Evolutionary conservation across 2,329 filamentous ascomycete species (phyloP).

Genomic region (Alternaria sp.): DNA sequence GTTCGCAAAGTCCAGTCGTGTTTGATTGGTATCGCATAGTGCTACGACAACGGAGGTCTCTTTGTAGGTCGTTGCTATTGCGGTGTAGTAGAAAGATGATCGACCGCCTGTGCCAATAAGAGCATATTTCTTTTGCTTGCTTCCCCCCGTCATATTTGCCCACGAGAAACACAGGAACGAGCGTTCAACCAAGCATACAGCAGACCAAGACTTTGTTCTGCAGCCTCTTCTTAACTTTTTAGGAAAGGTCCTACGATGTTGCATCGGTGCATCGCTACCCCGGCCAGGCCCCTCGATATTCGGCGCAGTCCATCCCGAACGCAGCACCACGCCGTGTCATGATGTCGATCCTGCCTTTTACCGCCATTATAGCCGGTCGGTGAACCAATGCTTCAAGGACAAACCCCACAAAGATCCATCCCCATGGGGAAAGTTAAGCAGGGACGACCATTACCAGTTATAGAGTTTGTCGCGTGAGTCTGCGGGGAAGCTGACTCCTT

Average conservation of each 20-base stretch:
- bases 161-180: neutral
- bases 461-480: neutral
- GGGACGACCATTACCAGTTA: neutral
- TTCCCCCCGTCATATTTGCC: conserved; percentile 21
- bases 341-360: conserved; percentile 20
- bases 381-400: conserved; percentile 1
- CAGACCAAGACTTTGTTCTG: conserved; percentile 6
- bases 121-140: conserved; percentile 55
- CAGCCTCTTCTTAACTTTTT: conserved; percentile 18
- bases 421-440: conserved; percentile 19
- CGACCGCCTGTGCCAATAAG: conserved; percentile 67
- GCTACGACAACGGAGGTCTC: conserved; percentile 63
- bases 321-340: conserved; percentile 6
- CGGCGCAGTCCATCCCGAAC: conserved; percentile 22
- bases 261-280: conserved; percentile 21
- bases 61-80: conserved; percentile 63
- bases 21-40: conserved; percentile 68
- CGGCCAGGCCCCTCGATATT: conserved; percentile 17
- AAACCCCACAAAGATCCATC: conserved; percentile 16
- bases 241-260: conserved; percentile 9
- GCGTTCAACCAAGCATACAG: neutral
- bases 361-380: conserved; percentile 5
- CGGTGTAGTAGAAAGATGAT: conserved; percentile 68
- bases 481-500: conserved; percentile 20
- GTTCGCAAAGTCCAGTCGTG: conserved; percentile 66